Base-by-base conservation (phyloP, 2,329 filamentous ascomycete species). In the Thermomyces lanuginosus region DNA sequence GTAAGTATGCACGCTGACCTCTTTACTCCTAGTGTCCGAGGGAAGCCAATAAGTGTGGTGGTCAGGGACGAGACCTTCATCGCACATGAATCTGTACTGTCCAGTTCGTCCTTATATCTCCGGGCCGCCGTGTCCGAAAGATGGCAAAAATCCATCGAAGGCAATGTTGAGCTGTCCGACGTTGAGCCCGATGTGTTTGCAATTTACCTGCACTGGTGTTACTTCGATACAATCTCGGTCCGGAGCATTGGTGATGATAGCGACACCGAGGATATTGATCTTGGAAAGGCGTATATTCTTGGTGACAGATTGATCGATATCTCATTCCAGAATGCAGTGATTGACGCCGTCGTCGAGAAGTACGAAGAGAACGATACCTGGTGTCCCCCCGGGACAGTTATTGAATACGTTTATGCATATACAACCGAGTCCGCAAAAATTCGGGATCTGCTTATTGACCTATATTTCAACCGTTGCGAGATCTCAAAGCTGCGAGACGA, bases 131-230 rank as follows among this genome's bases (percentile, higher is more conserved):
- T 37, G 16, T 24, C 27, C 4, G 20, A 19, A 4, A 15, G 15
- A 20, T 37, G 27, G 31, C 26, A 27, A 16, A 34, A 38, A 28
- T 20, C 24, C 7, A 8, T n/a, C 9, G 21, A 35, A 13, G 23
- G 24, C 14, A 32, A 24, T 5, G 33, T 39, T 17, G 4, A 25
- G 11, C 23, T 39, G n/a, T 36, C 37, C 16, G 31, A 38, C 4
- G 36, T 35, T 13, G 24, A 35, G 11, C 30, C 30, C 2, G 27
- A 29, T 7, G 33, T 30, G 8, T 30, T 40, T 13, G 30, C 9
- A 12, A 4, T 27, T 4, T 38, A 38, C 22, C 21, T 38, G 7
- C 24, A 31, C 6, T 40, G 30, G 27, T 28, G 36, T 13, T 38
- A 40, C 21, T 29, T 18, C n/a, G 8, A 21, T 19, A 33, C 19